Evolutionary conservation across 2,329 filamentous ascomycete genomes (phyloP), one percentile per base, ranked within the genome.

Genomic region (Ophiosphaerella korrae): DNA sequence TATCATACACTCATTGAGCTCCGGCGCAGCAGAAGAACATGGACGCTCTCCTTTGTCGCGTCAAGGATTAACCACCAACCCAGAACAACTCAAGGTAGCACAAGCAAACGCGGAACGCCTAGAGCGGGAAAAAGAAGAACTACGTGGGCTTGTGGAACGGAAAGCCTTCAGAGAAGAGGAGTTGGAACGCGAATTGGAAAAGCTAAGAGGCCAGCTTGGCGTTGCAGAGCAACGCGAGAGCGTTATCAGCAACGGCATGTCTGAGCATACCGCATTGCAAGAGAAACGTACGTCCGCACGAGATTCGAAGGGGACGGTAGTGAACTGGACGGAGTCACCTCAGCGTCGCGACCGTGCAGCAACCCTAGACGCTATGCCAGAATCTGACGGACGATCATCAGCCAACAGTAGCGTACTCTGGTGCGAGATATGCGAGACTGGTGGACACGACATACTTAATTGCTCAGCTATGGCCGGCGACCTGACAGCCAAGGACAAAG

Each of bases 371-470:
- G 84, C 85, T 5, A 89, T 88, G 86, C 45, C 51, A 18, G 88
- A 89, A 72, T 89, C 84, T 66, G 88, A 89, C 62, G 80, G 81
- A 12, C 69, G 66, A 31, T 74, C 71, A 5, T 73, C 70, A 12
- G 90, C 88, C 34, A 89, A 92, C 69, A 86, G 82, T 63, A 89
- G 85, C 52, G 53, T 67, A 82, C 82, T 92, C 56, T 96, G 90
- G 89, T 97, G 93, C 75, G 94, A 97, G 76, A 94, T 97, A 55
- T 97, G 93, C 76, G 92, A 97, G 77, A 90, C 89, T 31, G 83
- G 85, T 40, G 92, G 93, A 13, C 93, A 97, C 69, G 93, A 97
- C 66, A 96, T 97, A 53, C 80, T 97, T 49, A 95, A 90, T 18
- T 97, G 93, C 80, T 92, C 89, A 45, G 93, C 91, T 73, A 94